phyloP scores from a whole-genome alignment of 129 eudicot species.

The Scalesia atractyloides region DNA sequence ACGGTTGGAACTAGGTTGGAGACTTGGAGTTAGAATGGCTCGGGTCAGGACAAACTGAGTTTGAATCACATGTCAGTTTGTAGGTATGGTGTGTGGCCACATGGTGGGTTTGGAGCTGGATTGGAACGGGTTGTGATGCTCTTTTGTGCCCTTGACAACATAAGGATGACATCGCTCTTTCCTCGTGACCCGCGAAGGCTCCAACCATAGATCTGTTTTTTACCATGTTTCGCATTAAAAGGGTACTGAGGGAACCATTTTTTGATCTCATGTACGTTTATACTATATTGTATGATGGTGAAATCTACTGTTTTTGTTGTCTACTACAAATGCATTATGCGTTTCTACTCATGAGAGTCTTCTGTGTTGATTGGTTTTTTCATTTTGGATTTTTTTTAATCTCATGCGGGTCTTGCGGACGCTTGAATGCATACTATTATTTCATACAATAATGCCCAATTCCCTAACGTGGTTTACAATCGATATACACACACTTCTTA shows the following conservation, averaged over 20 bases:
- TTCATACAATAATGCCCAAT: not conserved
- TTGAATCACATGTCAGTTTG: not conserved
- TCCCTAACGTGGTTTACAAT: not conserved
- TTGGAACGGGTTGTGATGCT: slow-evolving; percentile 93
- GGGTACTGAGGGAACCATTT: too few species aligned
- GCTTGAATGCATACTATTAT: slow-evolving; percentile 12
- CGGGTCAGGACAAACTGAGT: too few species aligned
- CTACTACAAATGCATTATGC: too few species aligned
- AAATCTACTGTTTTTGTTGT: too few species aligned
- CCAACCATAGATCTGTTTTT: slow-evolving; percentile 47
- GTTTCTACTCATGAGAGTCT: not conserved
- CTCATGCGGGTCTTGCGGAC: not conserved
- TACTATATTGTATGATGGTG: too few species aligned
- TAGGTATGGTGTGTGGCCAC: slow-evolving; percentile 87
- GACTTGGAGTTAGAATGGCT: too few species aligned
- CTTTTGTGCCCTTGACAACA: slow-evolving; percentile 78
- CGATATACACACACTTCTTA: slow-evolving; percentile 12
- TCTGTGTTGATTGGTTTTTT: not conserved
- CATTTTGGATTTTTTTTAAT: not conserved
- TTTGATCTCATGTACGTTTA: too few species aligned
- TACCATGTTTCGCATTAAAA: too few species aligned
- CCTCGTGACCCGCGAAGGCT: slow-evolving; percentile 85
- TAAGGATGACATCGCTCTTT: slow-evolving; percentile 69
- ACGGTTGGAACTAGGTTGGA: too few species aligned
- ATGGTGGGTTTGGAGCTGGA: slow-evolving; percentile 88